Evolutionary conservation across 192 early-diverging fungal species (phyloP), one percentile per base, ranked within the genome.

Genomic region (Podila epicladia): DNA sequence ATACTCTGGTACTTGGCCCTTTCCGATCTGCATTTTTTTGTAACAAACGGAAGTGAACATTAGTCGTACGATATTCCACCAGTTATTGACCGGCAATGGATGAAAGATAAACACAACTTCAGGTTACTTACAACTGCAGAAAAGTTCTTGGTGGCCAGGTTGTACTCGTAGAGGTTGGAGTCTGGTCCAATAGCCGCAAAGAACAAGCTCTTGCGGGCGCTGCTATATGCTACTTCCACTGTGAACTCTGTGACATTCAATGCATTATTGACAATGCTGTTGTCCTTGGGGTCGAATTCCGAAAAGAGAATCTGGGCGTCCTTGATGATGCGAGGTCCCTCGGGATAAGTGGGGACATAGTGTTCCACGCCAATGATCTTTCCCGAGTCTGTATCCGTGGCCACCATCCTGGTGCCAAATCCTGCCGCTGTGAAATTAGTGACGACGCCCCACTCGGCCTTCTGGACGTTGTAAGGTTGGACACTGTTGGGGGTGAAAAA

Each of bases 121-220:
- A 6, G 38, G 7, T 9, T 45, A 45, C 53, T 55, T 55, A 55
- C 53, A 6, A 55, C 22, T 5, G 53, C n/a, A n/a, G 24, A 11
- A 55, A 55, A 55, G 24, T 1, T 55, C 22, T 55, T 55, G 6
- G 53, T 26, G n/a, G 53, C 53, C n/a, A 55, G 53, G 53, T 55
- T 55, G 17, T 55, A 55, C 22, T 55, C 53, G 24, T 55, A 55
- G n/a, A 55, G 53, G 53, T 22, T 55, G 8, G 53, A 55, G 22
- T 55, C 53, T 24, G 53, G 53, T 24, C 53, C 53, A 5, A 11
- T 45, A 17, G 41, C 12, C 12, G 41, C 9, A 9, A 55, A 26
- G 53, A 55, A 55, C 53, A 55, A 22, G 53, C 53, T 55, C 53
- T 55, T 55, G 22, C 53, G 53, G 20, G 53, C 20, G 24, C 53